phyloP scores from a whole-genome alignment of 768 basidiomycete species.

The Galerina sulciceps region DNA sequence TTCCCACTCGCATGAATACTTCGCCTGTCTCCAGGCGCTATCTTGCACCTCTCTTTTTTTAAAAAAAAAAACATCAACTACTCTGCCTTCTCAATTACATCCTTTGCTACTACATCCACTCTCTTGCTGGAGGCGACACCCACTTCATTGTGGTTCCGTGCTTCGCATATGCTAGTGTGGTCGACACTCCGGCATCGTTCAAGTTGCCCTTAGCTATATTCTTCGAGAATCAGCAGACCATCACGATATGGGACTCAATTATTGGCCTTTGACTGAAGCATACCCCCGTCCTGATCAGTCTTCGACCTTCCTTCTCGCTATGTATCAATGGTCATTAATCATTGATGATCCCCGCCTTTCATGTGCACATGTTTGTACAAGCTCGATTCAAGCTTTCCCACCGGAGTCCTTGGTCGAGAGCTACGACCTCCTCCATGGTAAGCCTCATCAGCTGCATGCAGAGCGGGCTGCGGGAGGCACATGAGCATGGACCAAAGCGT shows the following conservation, averaged over 20 bases:
- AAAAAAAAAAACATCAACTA: slow-evolving; percentile 38
- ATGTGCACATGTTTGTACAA: too few species aligned
- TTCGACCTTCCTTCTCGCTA: slow-evolving; percentile 20
- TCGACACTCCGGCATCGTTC: slow-evolving; percentile 81
- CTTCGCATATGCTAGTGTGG: slow-evolving; percentile 67
- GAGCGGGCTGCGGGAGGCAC: too few species aligned
- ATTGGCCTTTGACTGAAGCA: slow-evolving; percentile 24
- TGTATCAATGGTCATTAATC: too few species aligned
- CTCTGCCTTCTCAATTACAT: slow-evolving; percentile 46
- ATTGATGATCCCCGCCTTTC: too few species aligned
- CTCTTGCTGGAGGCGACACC: slow-evolving; percentile 72
- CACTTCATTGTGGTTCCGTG: slow-evolving; percentile 83
- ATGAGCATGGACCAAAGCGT: too few species aligned
- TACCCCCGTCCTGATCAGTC: slow-evolving; percentile 14
- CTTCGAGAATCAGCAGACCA: slow-evolving; percentile 33
- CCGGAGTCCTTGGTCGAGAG: too few species aligned
- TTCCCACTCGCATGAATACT: slow-evolving; percentile 58
- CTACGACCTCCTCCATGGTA: too few species aligned
- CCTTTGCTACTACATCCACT: slow-evolving; percentile 53
- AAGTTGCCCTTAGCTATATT: slow-evolving; percentile 34
- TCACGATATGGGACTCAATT: slow-evolving; percentile 32
- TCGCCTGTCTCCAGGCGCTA: slow-evolving; percentile 54
- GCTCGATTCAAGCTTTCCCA: too few species aligned
- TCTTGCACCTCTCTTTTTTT: slow-evolving; percentile 62
- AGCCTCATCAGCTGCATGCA: too few species aligned